Evolutionary conservation across 1,284 basidiomycete genomes (phyloP).

Genomic region (Testicularia cyperi): DNA sequence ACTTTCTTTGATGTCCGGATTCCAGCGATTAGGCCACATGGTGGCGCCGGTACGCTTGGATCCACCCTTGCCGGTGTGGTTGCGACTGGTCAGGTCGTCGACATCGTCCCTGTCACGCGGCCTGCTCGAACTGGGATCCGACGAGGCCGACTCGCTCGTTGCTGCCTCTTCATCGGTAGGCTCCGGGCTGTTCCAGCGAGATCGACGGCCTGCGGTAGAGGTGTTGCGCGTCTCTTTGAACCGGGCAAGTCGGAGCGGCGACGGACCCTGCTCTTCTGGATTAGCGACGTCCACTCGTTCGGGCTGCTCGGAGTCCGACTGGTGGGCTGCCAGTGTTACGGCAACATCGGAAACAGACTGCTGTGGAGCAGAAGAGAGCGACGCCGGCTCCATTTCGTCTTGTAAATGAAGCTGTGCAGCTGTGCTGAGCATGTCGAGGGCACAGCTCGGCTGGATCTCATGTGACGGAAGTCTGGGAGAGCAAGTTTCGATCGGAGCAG

Average conservation of each 20-base stretch:
- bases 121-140: background rate
- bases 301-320: no score
- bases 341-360: no score
- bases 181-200: conserved; percentile 16
- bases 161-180: conserved; percentile 3
- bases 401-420: no score
- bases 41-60: conserved; percentile 2
- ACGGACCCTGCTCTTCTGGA: no score
- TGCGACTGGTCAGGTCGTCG: background rate
- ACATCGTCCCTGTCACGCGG: background rate
- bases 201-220: conserved; percentile 1
- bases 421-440: no score
- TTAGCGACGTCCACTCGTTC: no score
- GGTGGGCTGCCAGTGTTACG: no score
- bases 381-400: no score
- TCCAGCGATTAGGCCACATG: conserved; percentile 17
- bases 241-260: background rate
- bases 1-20: conserved; percentile 6
- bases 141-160: conserved; percentile 1
- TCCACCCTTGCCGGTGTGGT: background rate
- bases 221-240: background rate
- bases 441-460: no score
- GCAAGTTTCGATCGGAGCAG: no score
- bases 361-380: no score
- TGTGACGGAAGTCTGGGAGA: no score